Evolutionary conservation across 768 basidiomycete genomes (phyloP), one percentile per base, ranked within the genome.

Genomic region (Xerocomellus chrysenteron): DNA sequence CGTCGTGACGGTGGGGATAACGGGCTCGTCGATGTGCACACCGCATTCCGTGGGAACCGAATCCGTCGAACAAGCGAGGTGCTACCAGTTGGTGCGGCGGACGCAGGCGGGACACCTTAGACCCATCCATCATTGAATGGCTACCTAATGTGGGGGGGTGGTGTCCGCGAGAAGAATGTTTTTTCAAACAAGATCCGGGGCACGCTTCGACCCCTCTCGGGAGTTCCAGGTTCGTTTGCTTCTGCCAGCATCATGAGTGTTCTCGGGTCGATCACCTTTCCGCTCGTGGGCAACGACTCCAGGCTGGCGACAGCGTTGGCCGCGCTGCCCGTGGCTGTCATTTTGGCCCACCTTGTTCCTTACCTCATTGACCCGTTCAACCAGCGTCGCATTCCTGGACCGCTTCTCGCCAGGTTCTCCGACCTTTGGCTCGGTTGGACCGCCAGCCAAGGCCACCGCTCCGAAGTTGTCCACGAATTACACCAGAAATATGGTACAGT

Each of bases 371-470:
- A 92, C 61, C 70, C 82, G 0, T 76, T 84, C 67, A 72, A 76
- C n/a, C 80, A 90, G 37, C 82, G 85, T 36, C 67, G 69, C 28
- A 80, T 82, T 58, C 85, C 85, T n/a, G 90, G 88, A 0, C 90
- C 90, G 0, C 77, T 81, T 54, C 65, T 86, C 9, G 92, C 92
- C 37, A 83, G 79, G 64, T 83, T 92, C 65, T 82, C 86, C 11
- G 85, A 89, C 66, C 57, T 80, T 3, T 94, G 91, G 90, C 74
- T 94, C 17, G 88, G 84, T 39, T 80, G 76, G 63, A 76, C 84
- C 35, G 74, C 79, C 35, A 83, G 83, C 44, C 72, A 78, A n/a
- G 91, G 92, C 2, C 86, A 89, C 59, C 83, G 92, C 44, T 90
- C 85, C 10, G 86, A 91, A 62, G 70, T 78, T 13, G 84, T 95